Percentiles rank a stretch among this genome's conserved stretches.
Conservation (phyloP, 2,329 filamentous ascomycete genomes). For the Thermothelomyces thermophilus region DNA sequence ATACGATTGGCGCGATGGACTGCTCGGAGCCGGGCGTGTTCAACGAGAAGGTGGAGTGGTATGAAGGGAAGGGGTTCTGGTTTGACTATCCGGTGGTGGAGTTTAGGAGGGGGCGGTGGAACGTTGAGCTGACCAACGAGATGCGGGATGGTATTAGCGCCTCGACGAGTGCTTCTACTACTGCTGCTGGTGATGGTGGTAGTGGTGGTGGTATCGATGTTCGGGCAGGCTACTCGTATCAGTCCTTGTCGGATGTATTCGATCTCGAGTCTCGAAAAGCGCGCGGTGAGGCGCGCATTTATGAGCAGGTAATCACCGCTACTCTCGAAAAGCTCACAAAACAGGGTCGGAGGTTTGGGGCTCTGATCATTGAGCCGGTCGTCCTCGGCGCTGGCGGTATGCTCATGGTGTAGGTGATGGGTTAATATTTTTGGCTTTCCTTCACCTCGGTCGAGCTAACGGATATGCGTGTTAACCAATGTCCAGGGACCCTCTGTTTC, state of each 20-base stretch:
- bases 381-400: slow-evolving; percentile 79
- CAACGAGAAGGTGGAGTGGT: slow-evolving; percentile 84
- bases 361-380: slow-evolving; percentile 72
- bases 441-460: not conserved
- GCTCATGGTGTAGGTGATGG: slow-evolving; percentile 68
- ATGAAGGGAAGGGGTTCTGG: slow-evolving; percentile 71
- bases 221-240: slow-evolving; percentile 42
- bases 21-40: slow-evolving; percentile 69
- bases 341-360: slow-evolving; percentile 63
- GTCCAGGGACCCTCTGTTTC: slow-evolving; percentile 80
- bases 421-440: not conserved
- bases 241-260: slow-evolving; percentile 52
- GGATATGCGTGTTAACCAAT: not conserved
- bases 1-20: slow-evolving; percentile 86
- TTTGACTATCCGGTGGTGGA: slow-evolving; percentile 70
- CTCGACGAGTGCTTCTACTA: slow-evolving; percentile 30
- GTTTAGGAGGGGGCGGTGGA: slow-evolving; percentile 61
- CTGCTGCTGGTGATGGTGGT: slow-evolving; percentile 12
- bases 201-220: too few species aligned
- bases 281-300: slow-evolving; percentile 38
- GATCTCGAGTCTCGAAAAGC: slow-evolving; percentile 45
- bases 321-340: slow-evolving; percentile 46
- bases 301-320: slow-evolving; percentile 52
- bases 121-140: slow-evolving; percentile 48
- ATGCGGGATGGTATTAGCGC: slow-evolving; percentile 31